Evolutionary conservation across 176 grass and related monocot genomes (phyloP), one percentile per base, ranked within the genome.

Genomic region (Panicum miliaceum): DNA sequence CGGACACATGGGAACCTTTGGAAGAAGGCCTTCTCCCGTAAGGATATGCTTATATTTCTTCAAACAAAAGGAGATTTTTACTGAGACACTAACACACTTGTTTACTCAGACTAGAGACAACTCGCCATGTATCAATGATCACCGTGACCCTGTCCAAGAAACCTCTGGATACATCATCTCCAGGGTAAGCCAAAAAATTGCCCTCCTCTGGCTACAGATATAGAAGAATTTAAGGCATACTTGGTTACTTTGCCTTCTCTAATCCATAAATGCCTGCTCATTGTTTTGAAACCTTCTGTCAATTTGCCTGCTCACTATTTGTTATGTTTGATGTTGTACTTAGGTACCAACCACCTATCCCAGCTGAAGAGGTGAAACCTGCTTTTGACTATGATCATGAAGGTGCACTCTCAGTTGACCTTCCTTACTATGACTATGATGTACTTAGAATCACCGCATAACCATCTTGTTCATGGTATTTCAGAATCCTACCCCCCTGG

Each of bases 11-110:
- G 94, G 94, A 97, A 40, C 94, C 94, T 80, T 88, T 94, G 79
- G 94, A 94, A 85, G 94, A 97, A 92, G 94, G 94, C 80, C 90
- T 97, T 86, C 84, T 94, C 29, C 94, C 89, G 94, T 97, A 88
- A 85, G 94, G 37, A 88, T 64, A 6, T 79, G 20, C 27, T 48
- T 60, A 7, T 18, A 40, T 81, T 52, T 45, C 43, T 80, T 84
- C 72, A 35, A 63, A 48, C 57, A 90, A 77, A 75, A 70, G 4
- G 75, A 60, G 25, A 81, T 40, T 78, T 68, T 76, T 59, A 25
- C 23, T 70, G 13, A 54, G 54, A 86, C 12, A 53, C 64, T 87
- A 42, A 34, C 53, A 51, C 9, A 75, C 15, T 58, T 68, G 27
- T 70, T 83, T 75, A 14, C n/a, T 40, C 88, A 98, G 96, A 64